A percentile compares a stretch with the other conserved stretches of the same genome.
phyloP scores from a whole-genome alignment of 306 rosid genomes.

The Ormosia emarginata region DNA sequence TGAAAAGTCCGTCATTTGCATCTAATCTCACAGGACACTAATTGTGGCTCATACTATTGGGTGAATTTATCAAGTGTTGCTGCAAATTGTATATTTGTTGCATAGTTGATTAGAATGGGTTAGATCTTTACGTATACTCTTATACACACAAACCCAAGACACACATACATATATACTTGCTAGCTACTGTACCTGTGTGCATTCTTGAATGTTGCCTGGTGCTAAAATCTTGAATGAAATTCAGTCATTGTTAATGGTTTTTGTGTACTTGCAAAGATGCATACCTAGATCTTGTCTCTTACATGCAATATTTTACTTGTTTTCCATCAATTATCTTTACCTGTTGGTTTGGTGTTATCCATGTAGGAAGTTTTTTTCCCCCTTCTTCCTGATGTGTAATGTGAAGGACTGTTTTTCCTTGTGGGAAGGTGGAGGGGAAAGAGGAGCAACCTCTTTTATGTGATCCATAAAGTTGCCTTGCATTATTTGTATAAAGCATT shows the following conservation, averaged over 20 bases:
- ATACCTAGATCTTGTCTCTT: background rate
- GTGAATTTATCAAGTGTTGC: background rate
- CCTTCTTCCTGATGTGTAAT: background rate
- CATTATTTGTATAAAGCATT: background rate
- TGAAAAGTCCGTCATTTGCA: background rate
- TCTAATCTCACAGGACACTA: background rate
- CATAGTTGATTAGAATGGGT: background rate
- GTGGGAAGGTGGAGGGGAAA: background rate
- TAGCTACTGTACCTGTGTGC: background rate
- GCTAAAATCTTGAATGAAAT: background rate
- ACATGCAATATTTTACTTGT: background rate
- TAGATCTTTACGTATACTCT: background rate
- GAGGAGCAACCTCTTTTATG: background rate
- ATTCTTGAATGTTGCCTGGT: background rate
- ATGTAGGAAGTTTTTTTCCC: background rate
- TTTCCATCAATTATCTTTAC: background rate
- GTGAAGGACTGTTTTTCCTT: background rate
- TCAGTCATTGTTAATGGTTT: background rate
- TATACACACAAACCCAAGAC: background rate
- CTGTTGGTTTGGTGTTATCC: background rate
- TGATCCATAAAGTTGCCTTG: background rate
- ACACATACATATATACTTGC: background rate
- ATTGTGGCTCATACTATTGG: background rate
- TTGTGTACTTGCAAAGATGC: background rate
- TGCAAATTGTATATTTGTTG: background rate